Evolutionary conservation across 805 yeast species (phyloP).

Genomic region (Candida vartiovaarae): DNA sequence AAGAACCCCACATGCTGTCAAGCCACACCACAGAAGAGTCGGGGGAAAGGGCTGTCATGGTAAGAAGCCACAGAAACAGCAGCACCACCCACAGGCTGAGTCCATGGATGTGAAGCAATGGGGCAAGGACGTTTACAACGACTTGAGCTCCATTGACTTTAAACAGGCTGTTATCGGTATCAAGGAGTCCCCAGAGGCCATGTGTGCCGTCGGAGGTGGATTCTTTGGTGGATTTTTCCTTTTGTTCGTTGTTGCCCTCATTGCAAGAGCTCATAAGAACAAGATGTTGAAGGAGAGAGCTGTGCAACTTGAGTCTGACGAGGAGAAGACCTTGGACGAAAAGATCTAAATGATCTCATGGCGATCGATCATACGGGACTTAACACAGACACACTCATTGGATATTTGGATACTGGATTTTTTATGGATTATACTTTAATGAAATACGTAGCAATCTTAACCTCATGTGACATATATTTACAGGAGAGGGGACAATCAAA

Average conservation of each 20-base stretch:
- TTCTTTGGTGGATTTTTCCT: constrained; percentile 5
- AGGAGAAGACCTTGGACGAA: constrained; percentile 3
- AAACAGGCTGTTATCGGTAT: constrained; percentile 9
- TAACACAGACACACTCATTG: background rate
- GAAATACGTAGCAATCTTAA: too few species aligned
- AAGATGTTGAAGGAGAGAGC: constrained; percentile 2
- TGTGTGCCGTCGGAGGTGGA: constrained; percentile 8
- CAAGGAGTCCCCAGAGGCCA: constrained; percentile 5
- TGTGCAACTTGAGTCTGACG: constrained; percentile 1
- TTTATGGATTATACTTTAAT: background rate
- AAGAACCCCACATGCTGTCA: background rate
- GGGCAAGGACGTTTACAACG: constrained; percentile 10
- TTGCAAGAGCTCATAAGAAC: constrained; percentile 1
- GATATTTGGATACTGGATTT: background rate
- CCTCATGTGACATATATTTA: background rate
- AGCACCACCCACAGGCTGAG: constrained; percentile 1
- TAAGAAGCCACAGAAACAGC: background rate
- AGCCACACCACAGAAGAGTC: background rate
- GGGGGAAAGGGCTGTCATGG: background rate
- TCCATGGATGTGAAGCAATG: constrained; percentile 2
- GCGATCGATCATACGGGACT: background rate
- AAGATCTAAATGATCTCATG: constrained; percentile 2
- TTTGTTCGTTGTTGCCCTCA: constrained; percentile 2
- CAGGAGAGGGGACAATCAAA: background rate
- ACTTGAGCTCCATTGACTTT: constrained; percentile 10